Conservation (phyloP, 2,329 filamentous ascomycete genomes). For the Aspergillus novoparasiticus region DNA sequence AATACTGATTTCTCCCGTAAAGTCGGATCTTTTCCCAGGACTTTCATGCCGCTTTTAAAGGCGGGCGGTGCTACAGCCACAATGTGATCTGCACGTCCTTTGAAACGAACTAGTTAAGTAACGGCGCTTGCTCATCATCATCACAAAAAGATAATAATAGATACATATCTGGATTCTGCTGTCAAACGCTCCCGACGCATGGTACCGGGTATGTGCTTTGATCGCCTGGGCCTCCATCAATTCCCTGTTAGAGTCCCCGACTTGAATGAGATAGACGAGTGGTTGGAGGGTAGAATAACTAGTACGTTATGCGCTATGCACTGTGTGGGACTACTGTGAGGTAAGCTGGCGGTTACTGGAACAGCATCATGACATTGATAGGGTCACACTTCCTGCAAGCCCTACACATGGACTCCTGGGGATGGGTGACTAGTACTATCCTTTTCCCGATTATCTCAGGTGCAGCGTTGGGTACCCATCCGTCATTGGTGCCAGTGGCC, state of each 20-base stretch:
- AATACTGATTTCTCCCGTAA: neutral
- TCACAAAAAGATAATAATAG: slow-evolving; percentile 2
- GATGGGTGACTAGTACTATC: neutral
- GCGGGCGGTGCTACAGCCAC: slow-evolving; percentile 1
- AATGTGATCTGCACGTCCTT: neutral
- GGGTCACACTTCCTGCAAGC: slow-evolving; percentile 7
- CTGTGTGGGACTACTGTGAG: neutral
- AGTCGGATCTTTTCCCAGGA: neutral
- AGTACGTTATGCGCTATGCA: slow-evolving; percentile 5
- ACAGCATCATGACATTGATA: slow-evolving; percentile 3
- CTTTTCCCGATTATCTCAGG: slow-evolving; percentile 1
- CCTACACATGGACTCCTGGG: slow-evolving; percentile 3
- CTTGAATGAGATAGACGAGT: neutral
- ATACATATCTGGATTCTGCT: neutral
- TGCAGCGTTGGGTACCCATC: slow-evolving; percentile 9
- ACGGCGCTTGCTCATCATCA: neutral
- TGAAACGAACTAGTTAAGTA: neutral
- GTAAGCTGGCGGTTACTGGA: slow-evolving; percentile 15
- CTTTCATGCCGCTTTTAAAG: neutral
- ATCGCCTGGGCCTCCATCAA: neutral
- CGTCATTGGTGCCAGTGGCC: slow-evolving; percentile 11
- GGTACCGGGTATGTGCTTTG: neutral
- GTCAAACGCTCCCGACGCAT: neutral
- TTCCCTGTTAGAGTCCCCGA: neutral
- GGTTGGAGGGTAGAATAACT: neutral